A percentile compares a stretch with the other conserved stretches of the same genome.
Evolutionary conservation across 495 filamentous ascomycete genomes (phyloP).

Genomic region (Lasiosphaeria ovina): DNA sequence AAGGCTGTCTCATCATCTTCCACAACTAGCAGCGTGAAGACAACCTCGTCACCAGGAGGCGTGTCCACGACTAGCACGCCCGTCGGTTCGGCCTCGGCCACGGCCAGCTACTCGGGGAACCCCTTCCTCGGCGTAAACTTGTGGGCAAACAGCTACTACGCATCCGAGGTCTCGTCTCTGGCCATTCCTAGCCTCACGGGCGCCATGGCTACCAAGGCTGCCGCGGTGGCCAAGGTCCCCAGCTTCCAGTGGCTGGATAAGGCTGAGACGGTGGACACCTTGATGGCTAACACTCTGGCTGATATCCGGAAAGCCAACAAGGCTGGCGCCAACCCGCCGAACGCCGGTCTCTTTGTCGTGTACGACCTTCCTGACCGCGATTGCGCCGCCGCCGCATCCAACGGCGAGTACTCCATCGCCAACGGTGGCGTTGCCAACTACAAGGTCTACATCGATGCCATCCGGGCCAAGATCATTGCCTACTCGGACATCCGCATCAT

Average conservation of each 20-base stretch:
- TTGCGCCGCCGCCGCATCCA: slow-evolving; percentile 72
- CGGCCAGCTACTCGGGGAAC: slow-evolving; percentile 46
- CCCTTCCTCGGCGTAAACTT: slow-evolving; percentile 53
- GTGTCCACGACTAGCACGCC: not conserved
- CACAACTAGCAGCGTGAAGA: slow-evolving; percentile 5
- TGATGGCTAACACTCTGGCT: slow-evolving; percentile 48
- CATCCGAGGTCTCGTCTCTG: slow-evolving; percentile 50
- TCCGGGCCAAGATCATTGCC: slow-evolving; percentile 53
- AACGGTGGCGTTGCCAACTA: slow-evolving; percentile 58
- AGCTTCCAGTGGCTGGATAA: slow-evolving; percentile 70
- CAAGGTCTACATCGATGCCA: slow-evolving; percentile 70
- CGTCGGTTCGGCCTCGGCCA: slow-evolving; percentile 16
- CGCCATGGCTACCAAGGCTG: slow-evolving; percentile 45
- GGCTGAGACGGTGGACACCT: slow-evolving; percentile 56
- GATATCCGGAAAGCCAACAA: slow-evolving; percentile 58
- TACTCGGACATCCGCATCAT: slow-evolving; percentile 54
- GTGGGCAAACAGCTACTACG: slow-evolving; percentile 59
- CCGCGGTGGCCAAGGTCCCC: slow-evolving; percentile 62
- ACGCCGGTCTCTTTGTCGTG: slow-evolving; percentile 55
- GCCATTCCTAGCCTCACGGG: slow-evolving; percentile 50
- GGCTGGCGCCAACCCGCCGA: slow-evolving; percentile 45
- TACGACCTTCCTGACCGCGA: slow-evolving; percentile 78
- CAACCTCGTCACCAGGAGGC: no score
- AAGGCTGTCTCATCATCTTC: not conserved
- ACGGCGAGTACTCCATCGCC: slow-evolving; percentile 67